Conservation (phyloP, 1,139 yeast genomes). For the Candida gigantensis region DNA sequence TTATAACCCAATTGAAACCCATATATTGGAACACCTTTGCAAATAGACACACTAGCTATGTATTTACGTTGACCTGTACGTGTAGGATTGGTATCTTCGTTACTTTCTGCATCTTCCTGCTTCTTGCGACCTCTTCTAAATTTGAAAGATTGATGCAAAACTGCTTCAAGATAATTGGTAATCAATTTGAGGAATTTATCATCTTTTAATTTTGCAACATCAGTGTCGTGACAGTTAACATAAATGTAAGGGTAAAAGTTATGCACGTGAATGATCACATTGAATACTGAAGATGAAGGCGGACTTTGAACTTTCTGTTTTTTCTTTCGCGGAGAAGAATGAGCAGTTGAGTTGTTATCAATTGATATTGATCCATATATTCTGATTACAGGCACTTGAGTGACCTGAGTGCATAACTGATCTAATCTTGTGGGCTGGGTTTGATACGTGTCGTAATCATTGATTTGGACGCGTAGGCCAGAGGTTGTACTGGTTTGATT, state of each 20-base stretch:
- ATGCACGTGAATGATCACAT: conserved; percentile 66
- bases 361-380: conserved; percentile 66
- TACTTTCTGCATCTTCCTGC: conserved; percentile 11
- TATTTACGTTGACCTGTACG: conserved; percentile 30
- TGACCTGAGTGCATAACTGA: conserved; percentile 29
- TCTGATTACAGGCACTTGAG: conserved; percentile 72
- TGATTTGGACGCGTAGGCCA: conserved; percentile 42
- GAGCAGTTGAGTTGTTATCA: conserved; percentile 3
- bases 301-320: conserved; percentile 7
- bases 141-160: conserved; percentile 20
- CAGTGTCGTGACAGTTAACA: conserved; percentile 45
- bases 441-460: conserved; percentile 68
- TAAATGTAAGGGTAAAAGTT: conserved; percentile 82
- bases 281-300: conserved; percentile 18
- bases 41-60: conserved; percentile 67
- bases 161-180: conserved; percentile 21
- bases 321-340: conserved; percentile 8
- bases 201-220: conserved; percentile 13
- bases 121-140: conserved; percentile 15
- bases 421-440: conserved; percentile 35
- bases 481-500: conserved; percentile 10
- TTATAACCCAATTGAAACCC: conserved; percentile 73
- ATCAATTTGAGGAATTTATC: conserved; percentile 15
- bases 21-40: conserved; percentile 80
- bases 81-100: conserved; percentile 12